Evolutionary conservation across 768 basidiomycete species (phyloP), one percentile per base, ranked within the genome.

Genomic region (Mrakia gelida): DNA sequence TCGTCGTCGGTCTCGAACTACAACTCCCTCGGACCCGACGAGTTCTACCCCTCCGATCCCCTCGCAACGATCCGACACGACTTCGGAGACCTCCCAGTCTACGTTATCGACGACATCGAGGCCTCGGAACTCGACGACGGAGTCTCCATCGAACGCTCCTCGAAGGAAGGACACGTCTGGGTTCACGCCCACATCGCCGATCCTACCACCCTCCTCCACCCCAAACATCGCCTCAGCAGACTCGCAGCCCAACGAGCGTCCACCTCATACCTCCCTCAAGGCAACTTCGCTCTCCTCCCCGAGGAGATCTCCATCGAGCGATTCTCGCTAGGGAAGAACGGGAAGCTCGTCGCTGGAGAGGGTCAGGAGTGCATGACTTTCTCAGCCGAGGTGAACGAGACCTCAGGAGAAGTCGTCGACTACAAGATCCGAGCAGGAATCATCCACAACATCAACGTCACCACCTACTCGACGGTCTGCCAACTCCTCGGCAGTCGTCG

Each of bases 61-160:
- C 86, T 91, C 73, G 91, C 91, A 38, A 85, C 88, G 30, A 83
- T 94, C 8, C 91, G 95, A 3, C 91, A 92, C 82, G 95, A 98
- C 83, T 96, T 94, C 84, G 93, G 92, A 34, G 82, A 90, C 79
- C 82, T 91, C 80, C 89, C 89, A 0, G 92, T 94, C 7, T 98
- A 91, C 83, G 91, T 95, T 28, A 90, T 99, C 75, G 97, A 99
- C 82, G 92, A 93, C 79, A 80, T 86, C 0, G 82, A 81, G 10
- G 95, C 97, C 0, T 85, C 91, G 81, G 97, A 99, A 82, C 87
- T 98, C 30, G 97, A 99, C 82, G 97, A 99, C 83, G 97, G 94
- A 3, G 81, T 99, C 45, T 95, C 95, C 2, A 82, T 98, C 43
- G 92, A 96, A 80, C 82, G 85, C 3, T 59, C 41, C n/a, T 61